Evolutionary conservation across 2,329 filamentous ascomycete genomes (phyloP), one percentile per base, ranked within the genome.

Genomic region (Intubia oerlemansii): DNA sequence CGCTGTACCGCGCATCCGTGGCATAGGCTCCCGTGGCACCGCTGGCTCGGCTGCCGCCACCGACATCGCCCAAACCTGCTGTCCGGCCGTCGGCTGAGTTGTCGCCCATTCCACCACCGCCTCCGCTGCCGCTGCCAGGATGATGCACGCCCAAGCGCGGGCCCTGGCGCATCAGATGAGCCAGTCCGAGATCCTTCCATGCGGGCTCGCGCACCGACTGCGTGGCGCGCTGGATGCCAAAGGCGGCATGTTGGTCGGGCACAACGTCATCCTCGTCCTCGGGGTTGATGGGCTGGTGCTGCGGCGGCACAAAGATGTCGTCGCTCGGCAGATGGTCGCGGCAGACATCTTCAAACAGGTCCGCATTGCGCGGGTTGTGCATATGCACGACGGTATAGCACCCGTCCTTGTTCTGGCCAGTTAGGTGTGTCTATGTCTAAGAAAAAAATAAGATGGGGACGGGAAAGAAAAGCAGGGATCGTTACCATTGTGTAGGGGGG

Each of bases 241-340:
- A 88, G 0, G 79, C 80, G 10, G 79, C 79, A 45, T 88, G 79
- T 52, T 88, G 79, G 48, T 88, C 78, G 1, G 80, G 79, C 5
- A 88, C 79, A 4, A 88, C 75, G 43, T 88, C 79, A 44, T 88
- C 80, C 51, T 88, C 78, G 46, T 88, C 79, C 49, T 88, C 79
- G 0, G 80, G 79, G 46, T 88, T 85, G 44, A 82, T 61, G 23
- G 79, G 80, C 46, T 81, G 77, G 45, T 82, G 68, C 36, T 80
- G 67, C 7, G 69, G 68, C 19, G 75, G 68, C n/a, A 90, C 75
- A 48, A 78, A 77, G 45, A 88, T 78, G 32, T 84, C 76, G 51
- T 88, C 79, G 35, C 62, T 56, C n/a, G 71, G 70, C 25, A 77
- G 62, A 42, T 60, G 64, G 52, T 75, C 69, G 44, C 65, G 66